Conservation (phyloP, 345 rosid genomes). For the Luvunga scandens region DNA sequence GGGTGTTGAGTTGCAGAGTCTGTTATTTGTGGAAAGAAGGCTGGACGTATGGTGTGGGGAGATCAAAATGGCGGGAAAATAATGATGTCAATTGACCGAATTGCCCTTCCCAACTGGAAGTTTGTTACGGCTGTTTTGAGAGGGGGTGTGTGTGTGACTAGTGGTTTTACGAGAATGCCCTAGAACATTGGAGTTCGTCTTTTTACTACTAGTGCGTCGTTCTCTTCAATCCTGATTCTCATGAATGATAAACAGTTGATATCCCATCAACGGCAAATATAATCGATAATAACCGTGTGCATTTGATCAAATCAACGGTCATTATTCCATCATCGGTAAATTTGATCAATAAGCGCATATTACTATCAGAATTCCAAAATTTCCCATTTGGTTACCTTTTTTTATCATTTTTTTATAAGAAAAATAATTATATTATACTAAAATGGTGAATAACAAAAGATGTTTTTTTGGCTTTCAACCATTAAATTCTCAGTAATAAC, state of each 20-base stretch:
- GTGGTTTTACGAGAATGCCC: background rate
- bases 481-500: no score
- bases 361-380: no score
- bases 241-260: no score
- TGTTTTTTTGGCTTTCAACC: no score
- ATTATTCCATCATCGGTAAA: background rate
- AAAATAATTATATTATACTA: no score
- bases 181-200: background rate
- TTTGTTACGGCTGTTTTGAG: background rate
- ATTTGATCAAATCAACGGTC: background rate
- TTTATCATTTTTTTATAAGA: no score
- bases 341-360: no score
- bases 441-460: no score
- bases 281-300: no score
- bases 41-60: background rate
- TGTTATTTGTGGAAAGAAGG: background rate
- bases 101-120: constrained; percentile 16
- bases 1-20: background rate
- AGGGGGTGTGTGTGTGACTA: no score
- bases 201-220: background rate
- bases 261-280: no score
- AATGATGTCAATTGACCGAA: background rate
- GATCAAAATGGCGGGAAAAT: constrained; percentile 35
- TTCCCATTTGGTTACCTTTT: background rate
- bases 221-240: no score